Evolutionary conservation across 2,329 filamentous ascomycete genomes (phyloP).

Genomic region (Fusarium sp.): DNA sequence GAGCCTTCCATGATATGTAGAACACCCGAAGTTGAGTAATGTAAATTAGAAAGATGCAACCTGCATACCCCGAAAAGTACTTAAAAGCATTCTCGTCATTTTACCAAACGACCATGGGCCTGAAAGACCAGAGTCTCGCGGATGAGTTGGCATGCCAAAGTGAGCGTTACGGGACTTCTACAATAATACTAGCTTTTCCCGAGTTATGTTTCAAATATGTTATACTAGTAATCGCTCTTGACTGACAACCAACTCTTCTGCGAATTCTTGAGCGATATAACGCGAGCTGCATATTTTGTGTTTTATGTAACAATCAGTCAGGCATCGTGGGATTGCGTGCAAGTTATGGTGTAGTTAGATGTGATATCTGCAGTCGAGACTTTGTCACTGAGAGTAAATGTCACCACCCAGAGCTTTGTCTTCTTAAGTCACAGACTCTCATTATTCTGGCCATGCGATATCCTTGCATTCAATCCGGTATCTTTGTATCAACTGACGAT

Average conservation of each 20-base stretch:
- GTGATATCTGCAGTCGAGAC: neutral
- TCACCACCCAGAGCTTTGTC: neutral
- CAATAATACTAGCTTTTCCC: neutral
- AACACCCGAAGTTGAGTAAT: too few relatives aligned
- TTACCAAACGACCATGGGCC: neutral
- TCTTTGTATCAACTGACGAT: neutral
- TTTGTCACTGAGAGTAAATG: neutral
- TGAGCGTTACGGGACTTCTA: neutral
- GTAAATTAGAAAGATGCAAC: neutral
- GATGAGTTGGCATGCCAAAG: neutral
- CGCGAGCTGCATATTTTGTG: fast-evolving
- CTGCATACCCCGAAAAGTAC: neutral
- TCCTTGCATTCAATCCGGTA: neutral
- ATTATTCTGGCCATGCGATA: neutral
- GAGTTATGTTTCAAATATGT: fast-evolving
- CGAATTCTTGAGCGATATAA: neutral
- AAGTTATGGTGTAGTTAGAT: neutral
- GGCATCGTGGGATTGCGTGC: neutral
- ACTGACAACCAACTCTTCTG: fast-evolving
- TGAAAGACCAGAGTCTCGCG: neutral
- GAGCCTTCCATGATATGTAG: neutral
- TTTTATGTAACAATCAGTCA: neutral
- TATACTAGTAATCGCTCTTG: neutral
- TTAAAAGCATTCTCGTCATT: neutral
- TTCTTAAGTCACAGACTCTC: too few relatives aligned